Evolutionary conservation across 257 asterid genomes (phyloP), one percentile per base, ranked within the genome.

Genomic region (Orobanche coerulescens): DNA sequence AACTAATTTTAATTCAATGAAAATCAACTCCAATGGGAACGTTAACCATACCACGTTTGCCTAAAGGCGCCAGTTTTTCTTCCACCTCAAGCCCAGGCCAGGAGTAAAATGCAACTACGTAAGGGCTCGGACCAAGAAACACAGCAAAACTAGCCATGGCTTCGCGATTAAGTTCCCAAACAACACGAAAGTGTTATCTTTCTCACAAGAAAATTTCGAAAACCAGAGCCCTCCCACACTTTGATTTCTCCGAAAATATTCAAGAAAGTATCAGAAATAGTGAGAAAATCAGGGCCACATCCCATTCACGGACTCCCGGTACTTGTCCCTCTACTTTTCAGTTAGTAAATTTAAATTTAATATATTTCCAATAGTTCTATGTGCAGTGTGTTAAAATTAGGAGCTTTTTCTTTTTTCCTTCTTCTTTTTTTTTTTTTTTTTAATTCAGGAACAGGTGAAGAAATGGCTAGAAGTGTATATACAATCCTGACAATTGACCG

Each of bases 401-500:
- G 3, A 12, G 15, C 25, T 12, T 28, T 46, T 37, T 5, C 30
- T 15, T 15, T 19, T 15, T 19, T 15, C 24, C 0, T 7, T 46
- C 10, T 46, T 19, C 25, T 4, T 7, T 23, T 22, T 23, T 8
- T 24, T 51, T 26, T 12, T n/a, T 24, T n/a, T 12, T 26, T 26
- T 1, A 19, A 15, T 15, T 9, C 0, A n/a, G 4, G 28, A 62
- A 20, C 78, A 83, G 96, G 83, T 51, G 73, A 73, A 57, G 90
- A 73, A 74, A 62, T 60, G 64, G 82, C 65, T 61, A 75, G 51
- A 48, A 88, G 98, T 72, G 82, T 92, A 13, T 85, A 73, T 60
- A 68, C 78, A 46, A 60, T 92, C 50, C 77, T 92, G 59, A 92
- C 98, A 55, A 75, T 92, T 26, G 82, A 81, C 69, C 88, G 98